Conservation (phyloP, 805 yeast genomes). For the Wickerhamia fluorescens region DNA sequence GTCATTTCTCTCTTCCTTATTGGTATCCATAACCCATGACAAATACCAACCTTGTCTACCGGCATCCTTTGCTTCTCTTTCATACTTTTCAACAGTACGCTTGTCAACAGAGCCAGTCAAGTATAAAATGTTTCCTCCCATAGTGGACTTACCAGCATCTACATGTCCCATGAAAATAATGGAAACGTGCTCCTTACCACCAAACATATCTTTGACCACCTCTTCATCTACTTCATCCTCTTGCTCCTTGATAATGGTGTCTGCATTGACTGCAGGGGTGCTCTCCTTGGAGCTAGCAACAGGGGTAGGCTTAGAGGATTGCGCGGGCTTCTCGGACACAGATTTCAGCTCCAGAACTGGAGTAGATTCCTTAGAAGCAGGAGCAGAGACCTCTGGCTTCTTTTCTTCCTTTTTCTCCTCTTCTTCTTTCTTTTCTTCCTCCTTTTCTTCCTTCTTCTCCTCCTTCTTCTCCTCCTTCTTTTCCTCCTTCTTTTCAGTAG, state of each 20-base stretch:
- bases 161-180: conserved; percentile 99
- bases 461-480: conserved; percentile 30
- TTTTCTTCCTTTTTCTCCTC: conserved; percentile 6
- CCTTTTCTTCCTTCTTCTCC: conserved; percentile 10
- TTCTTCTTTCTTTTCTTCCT: conserved; percentile 4
- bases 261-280: conserved; percentile 30
- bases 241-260: conserved; percentile 54
- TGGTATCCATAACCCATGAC: conserved; percentile 99
- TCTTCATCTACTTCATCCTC: conserved; percentile 82
- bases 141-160: conserved; percentile 98
- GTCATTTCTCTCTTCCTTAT: conserved; percentile 96
- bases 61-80: conserved; percentile 97
- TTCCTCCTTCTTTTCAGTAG: conserved; percentile 22
- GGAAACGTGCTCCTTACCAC: conserved; percentile 95
- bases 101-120: conserved; percentile 97
- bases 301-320: conserved; percentile 7
- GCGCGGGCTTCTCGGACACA: conserved; percentile 6
- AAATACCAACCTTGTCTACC: conserved; percentile 99
- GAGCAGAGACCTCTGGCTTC: conserved; percentile 5
- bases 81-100: conserved; percentile 97
- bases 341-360: conserved; percentile 8
- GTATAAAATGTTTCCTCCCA: conserved; percentile 95
- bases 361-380: conserved; percentile 9
- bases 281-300: conserved; percentile 11
- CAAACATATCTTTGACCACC: conserved; percentile 86